These are phyloP conservation scores for Leishmania martiniquensis DNA, from an alignment of 208 protist genomes.

Conservation along the genomic window DNA sequence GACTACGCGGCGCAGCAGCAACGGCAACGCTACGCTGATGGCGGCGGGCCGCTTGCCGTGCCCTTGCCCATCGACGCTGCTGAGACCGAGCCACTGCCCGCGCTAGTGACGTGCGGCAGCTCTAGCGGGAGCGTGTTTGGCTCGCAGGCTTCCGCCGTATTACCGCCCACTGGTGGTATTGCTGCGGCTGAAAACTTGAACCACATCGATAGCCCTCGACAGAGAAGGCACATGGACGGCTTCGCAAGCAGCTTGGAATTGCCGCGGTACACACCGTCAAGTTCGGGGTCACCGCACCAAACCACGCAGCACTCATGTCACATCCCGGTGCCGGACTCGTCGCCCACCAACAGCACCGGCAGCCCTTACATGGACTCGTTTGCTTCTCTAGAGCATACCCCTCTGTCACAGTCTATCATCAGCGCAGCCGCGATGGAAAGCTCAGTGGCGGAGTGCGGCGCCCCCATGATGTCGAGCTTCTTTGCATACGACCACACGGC, in stretches of 20 bases:
- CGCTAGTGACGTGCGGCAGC: not conserved
- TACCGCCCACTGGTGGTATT: not conserved
- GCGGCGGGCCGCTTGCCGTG: not conserved
- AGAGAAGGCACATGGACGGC: not conserved
- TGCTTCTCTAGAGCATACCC: conserved; percentile 20
- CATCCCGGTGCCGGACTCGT: not conserved
- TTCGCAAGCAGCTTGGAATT: not conserved
- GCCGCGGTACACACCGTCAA: not conserved
- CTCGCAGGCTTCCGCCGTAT: not conserved
- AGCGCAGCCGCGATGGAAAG: conserved; percentile 11
- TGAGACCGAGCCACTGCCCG: not conserved
- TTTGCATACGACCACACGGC: conserved; percentile 8
- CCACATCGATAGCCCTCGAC: not conserved
- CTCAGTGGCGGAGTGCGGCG: conserved; percentile 7
- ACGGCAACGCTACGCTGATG: not conserved
- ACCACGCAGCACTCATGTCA: not conserved
- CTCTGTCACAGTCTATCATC: conserved; percentile 6
- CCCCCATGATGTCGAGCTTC: conserved; percentile 15
- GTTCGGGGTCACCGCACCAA: not conserved
- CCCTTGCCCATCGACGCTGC: not conserved
- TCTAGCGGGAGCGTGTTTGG: not conserved
- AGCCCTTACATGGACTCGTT: conserved; percentile 9
- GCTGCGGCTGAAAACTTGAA: not conserved
- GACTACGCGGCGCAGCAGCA: conserved; percentile 9
- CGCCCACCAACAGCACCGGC: conserved; percentile 1